Evolutionary conservation across 2,329 filamentous ascomycete species (phyloP).

Genomic region (Penicillium sp.): DNA sequence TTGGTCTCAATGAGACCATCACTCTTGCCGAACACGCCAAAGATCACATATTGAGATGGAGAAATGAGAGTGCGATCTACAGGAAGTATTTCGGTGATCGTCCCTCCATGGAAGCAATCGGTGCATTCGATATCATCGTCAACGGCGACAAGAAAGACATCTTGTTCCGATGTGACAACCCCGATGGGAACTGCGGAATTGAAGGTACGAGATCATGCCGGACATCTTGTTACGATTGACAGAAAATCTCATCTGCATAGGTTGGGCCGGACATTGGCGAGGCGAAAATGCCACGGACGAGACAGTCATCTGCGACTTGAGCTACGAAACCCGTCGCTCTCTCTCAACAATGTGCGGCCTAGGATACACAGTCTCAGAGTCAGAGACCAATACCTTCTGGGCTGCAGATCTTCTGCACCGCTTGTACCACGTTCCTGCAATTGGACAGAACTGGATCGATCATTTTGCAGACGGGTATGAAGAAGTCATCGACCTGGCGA

Average conservation of each 20-base stretch:
- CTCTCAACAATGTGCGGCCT: slow-evolving; percentile 59
- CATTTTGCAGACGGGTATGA: slow-evolving; percentile 61
- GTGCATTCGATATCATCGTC: slow-evolving; percentile 60
- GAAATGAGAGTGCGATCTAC: slow-evolving; percentile 57
- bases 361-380: slow-evolving; percentile 59
- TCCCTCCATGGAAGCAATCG: slow-evolving; percentile 56
- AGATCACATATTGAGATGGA: slow-evolving; percentile 52
- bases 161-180: slow-evolving; percentile 65
- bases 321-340: slow-evolving; percentile 55
- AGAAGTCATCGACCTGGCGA: slow-evolving; percentile 53
- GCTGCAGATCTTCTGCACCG: slow-evolving; percentile 65
- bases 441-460: slow-evolving; percentile 59
- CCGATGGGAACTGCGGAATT: slow-evolving; percentile 60
- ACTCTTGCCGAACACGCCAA: slow-evolving; percentile 58
- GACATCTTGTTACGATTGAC: neutral
- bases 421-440: slow-evolving; percentile 58
- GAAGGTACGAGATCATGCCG: slow-evolving; percentile 35
- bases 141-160: slow-evolving; percentile 55
- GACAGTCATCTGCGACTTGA: slow-evolving; percentile 66
- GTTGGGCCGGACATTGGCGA: slow-evolving; percentile 66
- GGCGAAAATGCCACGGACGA: slow-evolving; percentile 61
- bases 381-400: slow-evolving; percentile 60
- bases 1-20: slow-evolving; percentile 57
- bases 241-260: slow-evolving; percentile 36
- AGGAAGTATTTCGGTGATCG: slow-evolving; percentile 64